Evolutionary conservation across 306 rosid genomes (phyloP).

Genomic region (Rosa chinensis): DNA sequence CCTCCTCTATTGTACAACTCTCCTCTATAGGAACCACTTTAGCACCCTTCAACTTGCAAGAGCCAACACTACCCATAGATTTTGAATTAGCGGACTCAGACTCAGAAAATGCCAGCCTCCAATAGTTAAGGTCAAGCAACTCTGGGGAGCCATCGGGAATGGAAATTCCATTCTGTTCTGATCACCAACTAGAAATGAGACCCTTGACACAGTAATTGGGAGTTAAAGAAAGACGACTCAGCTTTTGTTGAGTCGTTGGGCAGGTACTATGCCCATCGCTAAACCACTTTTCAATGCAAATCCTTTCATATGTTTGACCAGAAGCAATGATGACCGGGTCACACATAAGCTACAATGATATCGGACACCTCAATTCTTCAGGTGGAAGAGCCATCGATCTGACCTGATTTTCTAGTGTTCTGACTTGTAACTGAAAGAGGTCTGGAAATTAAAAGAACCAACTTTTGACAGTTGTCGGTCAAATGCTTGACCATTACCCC

Average conservation of each 20-base stretch:
- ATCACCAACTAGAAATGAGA: conserved; percentile 90
- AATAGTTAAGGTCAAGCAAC: conserved; percentile 83
- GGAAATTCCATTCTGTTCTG: conserved; percentile 82
- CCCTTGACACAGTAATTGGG: conserved; percentile 98
- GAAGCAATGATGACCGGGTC: conserved; percentile 96
- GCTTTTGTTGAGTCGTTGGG: conserved; percentile 81
- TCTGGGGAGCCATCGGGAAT: conserved; percentile 88
- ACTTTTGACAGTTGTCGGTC: conserved; percentile 78
- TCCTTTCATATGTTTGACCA: conserved; percentile 94
- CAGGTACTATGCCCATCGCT: conserved; percentile 81
- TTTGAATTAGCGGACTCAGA: conserved; percentile 69
- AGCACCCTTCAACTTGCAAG: conserved; percentile 73
- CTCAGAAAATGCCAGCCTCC: conserved; percentile 83
- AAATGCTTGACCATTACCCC: conserved; percentile 58
- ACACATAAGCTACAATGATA: conserved; percentile 83
- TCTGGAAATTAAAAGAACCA: conserved; percentile 66
- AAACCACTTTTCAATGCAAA: conserved; percentile 95
- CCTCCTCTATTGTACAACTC: conserved; percentile 49
- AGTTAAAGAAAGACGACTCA: conserved; percentile 82
- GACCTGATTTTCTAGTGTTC: conserved; percentile 53
- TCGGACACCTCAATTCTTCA: conserved; percentile 96
- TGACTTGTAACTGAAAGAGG: conserved; percentile 68
- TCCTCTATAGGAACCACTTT: conserved; percentile 85
- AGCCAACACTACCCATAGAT: conserved; percentile 54
- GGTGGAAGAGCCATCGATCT: conserved; percentile 79